Conservation (phyloP, 2,329 filamentous ascomycete species). For the Nakataea oryzae region DNA sequence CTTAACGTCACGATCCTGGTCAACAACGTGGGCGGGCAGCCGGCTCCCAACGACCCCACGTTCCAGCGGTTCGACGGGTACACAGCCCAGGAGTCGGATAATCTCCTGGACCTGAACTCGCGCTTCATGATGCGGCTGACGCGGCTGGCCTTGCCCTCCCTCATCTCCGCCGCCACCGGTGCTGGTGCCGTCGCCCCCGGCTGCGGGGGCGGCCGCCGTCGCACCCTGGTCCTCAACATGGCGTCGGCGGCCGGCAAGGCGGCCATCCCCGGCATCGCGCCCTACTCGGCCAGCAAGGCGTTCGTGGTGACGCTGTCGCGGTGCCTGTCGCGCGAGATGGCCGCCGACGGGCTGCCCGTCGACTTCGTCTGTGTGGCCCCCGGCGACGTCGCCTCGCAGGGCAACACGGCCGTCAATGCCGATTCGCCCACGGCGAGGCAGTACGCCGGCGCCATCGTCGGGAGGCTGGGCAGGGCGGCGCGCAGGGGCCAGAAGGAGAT, state of each 20-base stretch:
- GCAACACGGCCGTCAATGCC: slow-evolving; percentile 6
- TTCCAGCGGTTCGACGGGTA: slow-evolving; percentile 17
- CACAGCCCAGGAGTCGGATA: slow-evolving; percentile 17
- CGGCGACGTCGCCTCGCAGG: slow-evolving; percentile 17
- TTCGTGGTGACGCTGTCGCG: slow-evolving; percentile 18
- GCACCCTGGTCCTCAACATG: slow-evolving; percentile 18
- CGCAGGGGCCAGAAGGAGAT: background rate
- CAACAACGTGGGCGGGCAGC: slow-evolving; percentile 21
- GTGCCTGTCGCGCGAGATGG: slow-evolving; percentile 17
- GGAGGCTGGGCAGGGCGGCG: no score
- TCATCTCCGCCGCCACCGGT: slow-evolving; percentile 2
- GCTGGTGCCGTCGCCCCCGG: background rate
- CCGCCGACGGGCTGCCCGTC: slow-evolving; percentile 13
- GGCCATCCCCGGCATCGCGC: slow-evolving; percentile 17
- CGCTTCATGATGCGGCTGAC: slow-evolving; percentile 23
- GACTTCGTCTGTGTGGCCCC: slow-evolving; percentile 18
- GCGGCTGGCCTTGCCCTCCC: slow-evolving; percentile 16
- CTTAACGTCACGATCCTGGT: slow-evolving; percentile 19
- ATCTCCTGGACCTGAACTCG: slow-evolving; percentile 19
- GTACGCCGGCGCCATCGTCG: background rate
- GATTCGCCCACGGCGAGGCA: background rate
- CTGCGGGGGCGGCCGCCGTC: slow-evolving; percentile 6
- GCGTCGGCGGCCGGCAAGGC: slow-evolving; percentile 13
- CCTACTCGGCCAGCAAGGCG: slow-evolving; percentile 20
- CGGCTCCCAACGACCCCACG: slow-evolving; percentile 12